A percentile compares a stretch with the other conserved stretches of the same genome.
Evolutionary conservation across 176 grass and related monocot genomes (phyloP).

Genomic region (Leersia perrieri): DNA sequence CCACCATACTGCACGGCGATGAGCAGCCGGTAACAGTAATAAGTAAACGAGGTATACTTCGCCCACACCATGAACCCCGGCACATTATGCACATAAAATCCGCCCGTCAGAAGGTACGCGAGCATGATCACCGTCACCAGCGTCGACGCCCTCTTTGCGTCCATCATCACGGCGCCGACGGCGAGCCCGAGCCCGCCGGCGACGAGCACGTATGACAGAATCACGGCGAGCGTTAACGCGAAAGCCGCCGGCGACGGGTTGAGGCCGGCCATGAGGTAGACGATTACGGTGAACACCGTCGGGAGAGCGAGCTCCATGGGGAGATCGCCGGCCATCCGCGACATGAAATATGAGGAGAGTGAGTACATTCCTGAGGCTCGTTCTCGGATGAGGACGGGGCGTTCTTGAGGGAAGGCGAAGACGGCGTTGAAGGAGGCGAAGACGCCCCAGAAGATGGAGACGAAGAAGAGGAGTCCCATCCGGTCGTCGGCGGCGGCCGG

Average conservation of each 20-base stretch:
- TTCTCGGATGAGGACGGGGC: conserved; percentile 63
- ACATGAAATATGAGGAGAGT: conserved; percentile 85
- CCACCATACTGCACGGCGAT: conserved; percentile 77
- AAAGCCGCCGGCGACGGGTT: conserved; percentile 54
- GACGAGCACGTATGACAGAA: conserved; percentile 76
- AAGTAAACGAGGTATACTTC: conserved; percentile 94
- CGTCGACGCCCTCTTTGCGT: conserved; percentile 87
- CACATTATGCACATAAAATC: conserved; percentile 83
- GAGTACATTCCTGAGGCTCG: conserved; percentile 87
- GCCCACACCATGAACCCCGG: conserved; percentile 76
- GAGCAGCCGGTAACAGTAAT: conserved; percentile 86
- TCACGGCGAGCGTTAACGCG: conserved; percentile 59
- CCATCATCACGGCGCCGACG: conserved; percentile 80
- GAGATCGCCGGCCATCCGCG: conserved; percentile 78
- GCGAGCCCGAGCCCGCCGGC: conserved; percentile 76
- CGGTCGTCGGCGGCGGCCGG: conserved; percentile 56
- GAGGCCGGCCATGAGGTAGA: conserved; percentile 94
- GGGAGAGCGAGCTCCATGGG: conserved; percentile 96
- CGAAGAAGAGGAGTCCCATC: conserved; percentile 94
- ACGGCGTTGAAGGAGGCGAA: conserved; percentile 97
- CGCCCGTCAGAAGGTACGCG: conserved; percentile 87
- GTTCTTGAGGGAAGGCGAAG: conserved; percentile 86
- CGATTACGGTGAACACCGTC: conserved; percentile 53
- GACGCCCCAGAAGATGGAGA: conserved; percentile 99
- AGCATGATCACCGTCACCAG: conserved; percentile 77